Percentiles rank a stretch among this genome's conserved stretches.
Conservation (phyloP, 164 flowering plant genomes). For the Liriodendron chinense region DNA sequence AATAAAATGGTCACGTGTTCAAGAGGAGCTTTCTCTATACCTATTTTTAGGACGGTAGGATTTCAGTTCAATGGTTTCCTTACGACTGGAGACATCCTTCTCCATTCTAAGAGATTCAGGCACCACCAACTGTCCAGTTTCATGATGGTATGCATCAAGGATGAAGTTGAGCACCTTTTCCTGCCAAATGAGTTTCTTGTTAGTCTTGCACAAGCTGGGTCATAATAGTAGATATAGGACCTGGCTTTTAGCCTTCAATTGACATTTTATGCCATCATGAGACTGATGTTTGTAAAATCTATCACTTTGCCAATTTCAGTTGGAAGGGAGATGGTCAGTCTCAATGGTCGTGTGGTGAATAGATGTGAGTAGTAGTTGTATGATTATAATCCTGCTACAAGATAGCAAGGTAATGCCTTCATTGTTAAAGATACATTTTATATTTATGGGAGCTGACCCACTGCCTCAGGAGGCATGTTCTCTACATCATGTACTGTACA, state of each 20-base stretch:
- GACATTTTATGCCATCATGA: background rate
- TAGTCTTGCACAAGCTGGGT: background rate
- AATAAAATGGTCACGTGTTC: background rate
- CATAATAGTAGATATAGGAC: background rate
- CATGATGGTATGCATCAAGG: slow-evolving; percentile 54
- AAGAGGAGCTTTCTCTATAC: slow-evolving; percentile 26
- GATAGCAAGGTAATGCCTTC: too few relatives aligned
- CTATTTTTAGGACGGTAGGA: slow-evolving; percentile 64
- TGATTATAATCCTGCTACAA: too few relatives aligned
- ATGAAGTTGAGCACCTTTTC: slow-evolving; percentile 67
- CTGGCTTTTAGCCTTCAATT: background rate
- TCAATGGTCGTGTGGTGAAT: too few relatives aligned
- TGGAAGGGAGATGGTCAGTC: too few relatives aligned
- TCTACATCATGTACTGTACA: too few relatives aligned
- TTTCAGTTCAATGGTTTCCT: slow-evolving; percentile 51
- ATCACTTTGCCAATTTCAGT: background rate
- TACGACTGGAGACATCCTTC: slow-evolving; percentile 39
- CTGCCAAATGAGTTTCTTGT: slow-evolving; percentile 35
- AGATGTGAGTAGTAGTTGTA: too few relatives aligned
- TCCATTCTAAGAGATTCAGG: slow-evolving; percentile 64
- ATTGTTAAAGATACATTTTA: too few relatives aligned
- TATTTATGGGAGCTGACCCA: too few relatives aligned
- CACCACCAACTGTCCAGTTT: slow-evolving; percentile 42
- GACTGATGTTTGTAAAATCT: background rate
- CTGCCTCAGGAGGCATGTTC: too few relatives aligned